Conservation (phyloP, 2,329 filamentous ascomycete species). For the Rhynchosporium secalis region DNA sequence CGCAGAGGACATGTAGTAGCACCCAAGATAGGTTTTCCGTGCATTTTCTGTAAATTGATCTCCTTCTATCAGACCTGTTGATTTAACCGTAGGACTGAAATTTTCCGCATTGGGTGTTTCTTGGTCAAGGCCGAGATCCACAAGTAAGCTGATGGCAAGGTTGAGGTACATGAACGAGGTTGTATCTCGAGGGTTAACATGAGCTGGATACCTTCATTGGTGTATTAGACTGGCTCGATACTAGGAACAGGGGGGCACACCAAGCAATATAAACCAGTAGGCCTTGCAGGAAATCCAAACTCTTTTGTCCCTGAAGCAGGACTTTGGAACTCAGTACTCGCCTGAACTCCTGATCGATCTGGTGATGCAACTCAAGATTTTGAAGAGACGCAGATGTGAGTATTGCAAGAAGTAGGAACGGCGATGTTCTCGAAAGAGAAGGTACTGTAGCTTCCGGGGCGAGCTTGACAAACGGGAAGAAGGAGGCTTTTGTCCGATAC, state of each 20-base stretch:
- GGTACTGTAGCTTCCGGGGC: constrained; percentile 30
- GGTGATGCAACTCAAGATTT: constrained; percentile 32
- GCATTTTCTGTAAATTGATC: constrained; percentile 32
- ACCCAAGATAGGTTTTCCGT: constrained; percentile 36
- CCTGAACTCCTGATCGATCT: constrained; percentile 37
- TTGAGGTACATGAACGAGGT: constrained; percentile 38
- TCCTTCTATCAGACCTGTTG: constrained; percentile 27
- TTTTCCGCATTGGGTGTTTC: constrained; percentile 28
- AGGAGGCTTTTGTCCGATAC: constrained; percentile 26
- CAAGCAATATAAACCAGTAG: constrained; percentile 60
- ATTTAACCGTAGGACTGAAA: constrained; percentile 27
- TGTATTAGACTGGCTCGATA: constrained; percentile 1
- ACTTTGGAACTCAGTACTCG: constrained; percentile 35
- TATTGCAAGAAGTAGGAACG: constrained; percentile 37
- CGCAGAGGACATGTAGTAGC: constrained; percentile 38
- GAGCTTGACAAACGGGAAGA: constrained; percentile 37
- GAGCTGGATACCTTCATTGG: constrained; percentile 34
- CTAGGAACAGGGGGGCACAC: constrained; percentile 41
- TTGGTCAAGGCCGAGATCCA: constrained; percentile 38
- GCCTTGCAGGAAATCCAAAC: constrained; percentile 57
- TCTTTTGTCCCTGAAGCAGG: constrained; percentile 58
- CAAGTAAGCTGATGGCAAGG: constrained; percentile 38
- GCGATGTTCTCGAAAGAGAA: constrained; percentile 31
- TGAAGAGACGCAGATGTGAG: constrained; percentile 32
- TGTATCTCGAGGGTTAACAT: constrained; percentile 35